phyloP scores from a whole-genome alignment of 305 asterid genomes.

The Fraxinus angustifolia region DNA sequence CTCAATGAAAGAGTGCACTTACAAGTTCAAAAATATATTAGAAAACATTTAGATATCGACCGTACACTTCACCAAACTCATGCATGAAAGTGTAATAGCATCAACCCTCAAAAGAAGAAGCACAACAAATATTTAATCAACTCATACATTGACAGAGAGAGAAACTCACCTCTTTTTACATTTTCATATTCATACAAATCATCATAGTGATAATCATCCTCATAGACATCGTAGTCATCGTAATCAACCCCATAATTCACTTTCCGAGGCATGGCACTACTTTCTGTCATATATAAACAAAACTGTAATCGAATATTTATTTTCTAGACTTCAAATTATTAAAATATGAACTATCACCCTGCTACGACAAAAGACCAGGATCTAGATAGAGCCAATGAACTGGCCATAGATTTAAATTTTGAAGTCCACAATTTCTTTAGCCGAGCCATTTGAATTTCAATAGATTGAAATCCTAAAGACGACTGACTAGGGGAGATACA shows the following conservation, averaged over 20 bases:
- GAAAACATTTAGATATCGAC: background rate
- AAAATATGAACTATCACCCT: background rate
- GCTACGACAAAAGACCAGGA: background rate
- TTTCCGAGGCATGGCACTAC: conserved; percentile 76
- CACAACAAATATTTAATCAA: background rate
- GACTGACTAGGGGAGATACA: background rate
- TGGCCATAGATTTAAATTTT: background rate
- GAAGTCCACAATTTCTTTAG: background rate
- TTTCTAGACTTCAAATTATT: background rate
- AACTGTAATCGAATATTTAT: background rate
- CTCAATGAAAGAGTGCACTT: background rate
- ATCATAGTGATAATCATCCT: conserved; percentile 45
- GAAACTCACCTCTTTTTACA: conserved; percentile 52
- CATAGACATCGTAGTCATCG: conserved; percentile 44
- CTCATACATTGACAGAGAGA: conserved; percentile 9
- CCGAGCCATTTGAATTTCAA: background rate
- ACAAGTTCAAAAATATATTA: background rate
- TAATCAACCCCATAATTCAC: conserved; percentile 41
- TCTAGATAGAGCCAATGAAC: background rate
- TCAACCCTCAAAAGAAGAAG: conserved; percentile 1
- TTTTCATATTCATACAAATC: conserved; percentile 39
- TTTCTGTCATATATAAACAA: conserved; percentile 24
- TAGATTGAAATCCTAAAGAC: background rate
- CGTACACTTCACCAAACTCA: background rate
- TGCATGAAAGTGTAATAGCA: background rate